These are phyloP conservation scores for Rutstroemia sp. DNA, from an alignment of 2,329 filamentous ascomycete genomes.

Conservation along the genomic window DNA sequence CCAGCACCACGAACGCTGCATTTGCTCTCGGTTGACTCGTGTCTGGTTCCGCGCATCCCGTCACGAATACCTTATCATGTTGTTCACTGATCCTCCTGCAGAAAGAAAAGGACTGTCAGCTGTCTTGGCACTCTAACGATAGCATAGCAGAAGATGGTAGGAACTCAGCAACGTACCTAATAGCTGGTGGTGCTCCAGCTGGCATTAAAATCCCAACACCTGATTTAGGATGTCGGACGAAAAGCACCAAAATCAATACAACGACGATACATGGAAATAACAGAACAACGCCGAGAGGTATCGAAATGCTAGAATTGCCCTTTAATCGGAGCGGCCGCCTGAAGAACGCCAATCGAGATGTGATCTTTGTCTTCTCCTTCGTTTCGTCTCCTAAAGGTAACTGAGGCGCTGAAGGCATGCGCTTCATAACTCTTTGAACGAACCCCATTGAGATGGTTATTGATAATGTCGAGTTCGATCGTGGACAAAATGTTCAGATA, in stretches of 20 bases:
- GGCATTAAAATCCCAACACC: conserved; percentile 80
- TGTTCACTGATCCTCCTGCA: conserved; percentile 91
- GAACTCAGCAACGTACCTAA: conserved; percentile 54
- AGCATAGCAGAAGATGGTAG: neutral
- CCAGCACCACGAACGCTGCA: conserved; percentile 90
- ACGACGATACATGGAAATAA: conserved; percentile 89
- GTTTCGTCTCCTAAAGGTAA: conserved; percentile 38
- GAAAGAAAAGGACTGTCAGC: conserved; percentile 11
- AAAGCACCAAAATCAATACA: conserved; percentile 81
- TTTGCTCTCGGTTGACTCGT: conserved; percentile 77
- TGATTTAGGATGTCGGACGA: conserved; percentile 80
- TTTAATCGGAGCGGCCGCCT: conserved; percentile 78
- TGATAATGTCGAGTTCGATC: conserved; percentile 4
- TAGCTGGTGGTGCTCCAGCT: conserved; percentile 77
- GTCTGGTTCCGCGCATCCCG: conserved; percentile 78
- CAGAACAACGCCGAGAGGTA: conserved; percentile 86
- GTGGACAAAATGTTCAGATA: conserved; percentile 23
- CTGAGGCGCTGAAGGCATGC: conserved; percentile 39
- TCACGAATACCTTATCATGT: conserved; percentile 92
- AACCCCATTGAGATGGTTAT: conserved; percentile 37
- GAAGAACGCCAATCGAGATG: conserved; percentile 67
- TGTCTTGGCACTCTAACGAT: neutral
- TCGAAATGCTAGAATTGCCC: conserved; percentile 86
- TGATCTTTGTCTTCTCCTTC: conserved; percentile 34
- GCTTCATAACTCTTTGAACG: conserved; percentile 45